Base-by-base conservation (phyloP, 345 rosid species). In the Salix koriyanagi region DNA sequence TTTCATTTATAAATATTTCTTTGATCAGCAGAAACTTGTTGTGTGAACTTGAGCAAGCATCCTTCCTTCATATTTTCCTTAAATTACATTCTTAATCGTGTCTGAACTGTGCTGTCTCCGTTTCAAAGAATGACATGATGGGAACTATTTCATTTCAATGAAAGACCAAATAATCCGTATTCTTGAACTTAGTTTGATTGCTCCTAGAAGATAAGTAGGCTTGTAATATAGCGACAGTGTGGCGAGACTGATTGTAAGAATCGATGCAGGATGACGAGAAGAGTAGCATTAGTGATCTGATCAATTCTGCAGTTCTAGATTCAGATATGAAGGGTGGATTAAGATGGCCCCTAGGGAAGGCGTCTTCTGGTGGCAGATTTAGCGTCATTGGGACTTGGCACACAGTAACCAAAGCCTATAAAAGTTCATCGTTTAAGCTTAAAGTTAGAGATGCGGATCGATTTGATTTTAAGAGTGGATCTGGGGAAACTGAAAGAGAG, bases 311-410 rank as follows among this genome's bases (percentile, higher is more conserved):
- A 19, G 79, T 87, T 71, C 18, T 89, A 76, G 94, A 90, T 83
- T 83, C 89, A 15, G 83, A 80, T 61, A 87, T 79, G 79, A 91
- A 89, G 79, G 96, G 97, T 25, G 93, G 97, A 46, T 72, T 92
- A 75, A 87, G 88, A 80, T 91, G 96, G 97, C 86, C 88, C 9
- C 11, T 84, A 36, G 89, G 86, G 25, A 25, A 25, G 85, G 41
- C 78, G 73, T 74, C 82, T 58, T 83, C 86, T 11, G 86, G 72
- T 18, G 74, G 86, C 64, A 84, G 91, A 81, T 88, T 75, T 75
- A 70, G 50, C 25, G 80, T 88, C 14, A 37, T 86, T 67, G 92
- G 84, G 60, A 85, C 77, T 60, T 85, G 88, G 87, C 93, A 87
- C 75, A 84, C 88, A 7, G 41, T 34, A 37, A 37, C 81, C 48